Evolutionary conservation across 2,329 filamentous ascomycete genomes (phyloP).

Genomic region (Colletotrichum viniferum): DNA sequence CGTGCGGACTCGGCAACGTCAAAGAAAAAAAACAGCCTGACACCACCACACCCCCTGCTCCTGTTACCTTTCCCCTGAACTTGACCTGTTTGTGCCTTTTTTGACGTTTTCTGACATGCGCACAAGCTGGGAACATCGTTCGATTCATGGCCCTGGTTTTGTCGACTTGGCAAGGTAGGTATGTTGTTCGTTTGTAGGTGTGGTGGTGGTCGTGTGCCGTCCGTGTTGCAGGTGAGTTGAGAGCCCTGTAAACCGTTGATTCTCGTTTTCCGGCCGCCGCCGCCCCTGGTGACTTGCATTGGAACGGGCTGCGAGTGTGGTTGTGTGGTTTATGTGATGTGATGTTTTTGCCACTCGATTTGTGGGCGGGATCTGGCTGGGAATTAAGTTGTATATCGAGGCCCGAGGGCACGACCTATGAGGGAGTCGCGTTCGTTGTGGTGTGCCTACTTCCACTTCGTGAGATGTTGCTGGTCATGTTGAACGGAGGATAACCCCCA

Average conservation of each 20-base stretch:
- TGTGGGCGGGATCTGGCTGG: neutral
- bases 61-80: neutral
- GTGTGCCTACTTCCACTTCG: neutral
- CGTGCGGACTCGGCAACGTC: neutral
- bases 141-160: neutral
- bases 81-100: neutral
- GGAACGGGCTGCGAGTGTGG: neutral
- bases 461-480: too few species aligned
- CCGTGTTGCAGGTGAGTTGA: neutral
- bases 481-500: too few species aligned
- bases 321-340: neutral
- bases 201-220: neutral
- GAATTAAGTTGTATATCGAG: neutral
- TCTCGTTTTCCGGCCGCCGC: neutral
- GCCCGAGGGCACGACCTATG: rapidly evolving
- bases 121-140: neutral
- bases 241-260: neutral
- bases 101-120: neutral
- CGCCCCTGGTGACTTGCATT: neutral
- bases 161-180: neutral
- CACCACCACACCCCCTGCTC: neutral
- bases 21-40: neutral
- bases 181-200: neutral
- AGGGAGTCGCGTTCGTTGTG: neutral
- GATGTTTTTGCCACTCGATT: neutral